Evolutionary conservation across 1,139 yeast species (phyloP).

Genomic region (Groenewaldozyma auringiensis): DNA sequence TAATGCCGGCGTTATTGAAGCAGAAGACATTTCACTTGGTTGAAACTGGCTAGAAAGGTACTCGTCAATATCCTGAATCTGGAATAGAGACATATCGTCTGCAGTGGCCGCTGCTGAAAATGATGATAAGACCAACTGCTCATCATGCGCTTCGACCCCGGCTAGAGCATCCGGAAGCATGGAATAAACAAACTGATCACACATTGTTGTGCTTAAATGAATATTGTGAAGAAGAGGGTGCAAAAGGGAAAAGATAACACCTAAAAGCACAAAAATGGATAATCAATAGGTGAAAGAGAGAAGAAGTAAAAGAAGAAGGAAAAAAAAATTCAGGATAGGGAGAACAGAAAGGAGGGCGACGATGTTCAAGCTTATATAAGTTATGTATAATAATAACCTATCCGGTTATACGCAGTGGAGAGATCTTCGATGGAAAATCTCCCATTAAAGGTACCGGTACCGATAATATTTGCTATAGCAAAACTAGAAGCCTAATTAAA

Average conservation of each 20-base stretch:
- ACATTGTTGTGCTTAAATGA: neutral
- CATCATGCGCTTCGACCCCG: neutral
- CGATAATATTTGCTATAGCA: no score
- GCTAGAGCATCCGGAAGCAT: neutral
- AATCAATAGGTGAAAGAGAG: no score
- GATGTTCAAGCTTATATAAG: no score
- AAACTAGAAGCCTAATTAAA: no score
- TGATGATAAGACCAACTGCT: neutral
- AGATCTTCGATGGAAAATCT: no score
- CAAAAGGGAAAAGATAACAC: conserved; percentile 1
- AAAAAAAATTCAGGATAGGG: neutral
- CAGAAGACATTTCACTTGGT: neutral
- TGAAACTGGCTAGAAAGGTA: neutral
- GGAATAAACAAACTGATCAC: neutral
- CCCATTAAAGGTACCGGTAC: no score
- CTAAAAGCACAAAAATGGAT: no score
- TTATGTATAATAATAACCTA: no score
- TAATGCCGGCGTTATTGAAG: neutral
- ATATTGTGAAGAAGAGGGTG: no score
- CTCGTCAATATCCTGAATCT: neutral
- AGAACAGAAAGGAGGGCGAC: neutral
- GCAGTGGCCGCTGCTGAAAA: neutral
- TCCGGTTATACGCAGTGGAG: no score
- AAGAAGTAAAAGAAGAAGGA: neutral
- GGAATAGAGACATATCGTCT: neutral